These are phyloP conservation scores for Castanea crenata DNA, from an alignment of 306 rosid species.

Conservation along the genomic window DNA sequence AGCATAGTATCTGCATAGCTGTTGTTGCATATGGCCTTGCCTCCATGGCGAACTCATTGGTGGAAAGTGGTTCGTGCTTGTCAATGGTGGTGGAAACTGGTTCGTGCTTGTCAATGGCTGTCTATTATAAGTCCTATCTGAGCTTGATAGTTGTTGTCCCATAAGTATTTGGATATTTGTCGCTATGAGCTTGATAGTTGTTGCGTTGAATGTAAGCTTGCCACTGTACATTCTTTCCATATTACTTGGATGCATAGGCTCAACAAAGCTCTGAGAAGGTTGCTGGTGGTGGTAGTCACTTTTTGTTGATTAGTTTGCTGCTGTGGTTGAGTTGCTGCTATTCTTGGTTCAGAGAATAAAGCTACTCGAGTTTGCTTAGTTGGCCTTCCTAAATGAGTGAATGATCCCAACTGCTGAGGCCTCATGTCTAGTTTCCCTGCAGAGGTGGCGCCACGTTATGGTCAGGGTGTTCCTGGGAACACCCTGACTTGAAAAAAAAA, in stretches of 20 bases:
- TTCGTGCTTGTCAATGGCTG: conserved; percentile 35
- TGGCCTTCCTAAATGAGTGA: background rate
- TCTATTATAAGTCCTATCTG: conserved; percentile 11
- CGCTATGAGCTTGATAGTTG: conserved; percentile 1
- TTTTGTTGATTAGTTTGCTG: background rate
- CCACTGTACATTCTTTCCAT: background rate
- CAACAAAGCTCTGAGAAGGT: background rate
- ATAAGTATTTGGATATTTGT: background rate
- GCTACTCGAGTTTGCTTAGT: background rate
- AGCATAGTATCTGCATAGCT: conserved; percentile 52
- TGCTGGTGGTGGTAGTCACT: conserved; percentile 22
- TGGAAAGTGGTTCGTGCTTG: conserved; percentile 19
- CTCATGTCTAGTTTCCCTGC: background rate
- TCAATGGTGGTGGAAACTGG: background rate
- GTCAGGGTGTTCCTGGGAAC: no score
- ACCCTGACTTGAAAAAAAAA: no score
- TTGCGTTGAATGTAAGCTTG: background rate
- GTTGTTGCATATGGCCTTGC: conserved; percentile 33
- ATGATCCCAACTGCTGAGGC: conserved; percentile 11
- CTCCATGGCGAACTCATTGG: background rate
- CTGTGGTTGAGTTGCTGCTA: background rate
- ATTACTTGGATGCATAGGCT: background rate
- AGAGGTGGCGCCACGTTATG: no score
- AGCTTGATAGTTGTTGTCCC: background rate
- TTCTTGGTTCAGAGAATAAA: background rate